phyloP scores from a whole-genome alignment of 1,284 basidiomycete species.

The Gymnopus androsaceus region DNA sequence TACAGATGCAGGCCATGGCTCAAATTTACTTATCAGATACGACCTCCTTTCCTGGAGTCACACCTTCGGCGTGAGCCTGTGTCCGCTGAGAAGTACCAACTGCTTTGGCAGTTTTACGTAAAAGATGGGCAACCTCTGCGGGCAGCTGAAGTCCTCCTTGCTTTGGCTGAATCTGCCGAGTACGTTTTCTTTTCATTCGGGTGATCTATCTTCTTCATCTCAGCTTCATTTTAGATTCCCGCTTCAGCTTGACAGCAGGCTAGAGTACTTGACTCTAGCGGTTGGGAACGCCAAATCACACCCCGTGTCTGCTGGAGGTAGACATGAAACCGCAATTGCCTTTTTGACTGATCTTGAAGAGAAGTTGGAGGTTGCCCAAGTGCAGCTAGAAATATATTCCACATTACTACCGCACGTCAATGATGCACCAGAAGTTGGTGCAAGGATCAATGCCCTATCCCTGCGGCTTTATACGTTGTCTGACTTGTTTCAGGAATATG shows the following conservation, averaged over 20 bases:
- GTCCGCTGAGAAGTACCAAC: slow-evolving; percentile 81
- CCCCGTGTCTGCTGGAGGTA: slow-evolving; percentile 72
- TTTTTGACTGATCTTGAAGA: slow-evolving; percentile 94
- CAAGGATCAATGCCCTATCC: slow-evolving; percentile 57
- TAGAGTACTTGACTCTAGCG: slow-evolving; percentile 91
- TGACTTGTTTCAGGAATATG: slow-evolving; percentile 89
- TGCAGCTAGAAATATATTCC: slow-evolving; percentile 88
- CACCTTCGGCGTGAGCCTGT: slow-evolving; percentile 85
- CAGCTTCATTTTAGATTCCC: slow-evolving; percentile 51
- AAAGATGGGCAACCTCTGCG: slow-evolving; percentile 83
- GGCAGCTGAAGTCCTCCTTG: slow-evolving; percentile 87
- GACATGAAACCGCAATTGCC: slow-evolving; percentile 84
- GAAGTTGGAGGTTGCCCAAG: slow-evolving; percentile 94
- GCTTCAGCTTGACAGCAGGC: slow-evolving; percentile 68
- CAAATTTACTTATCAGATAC: slow-evolving; percentile 52
- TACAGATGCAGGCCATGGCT: slow-evolving; percentile 10
- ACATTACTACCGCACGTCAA: slow-evolving; percentile 61
- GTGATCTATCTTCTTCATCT: slow-evolving; percentile 3
- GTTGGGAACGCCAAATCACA: slow-evolving; percentile 96
- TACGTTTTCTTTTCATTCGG: slow-evolving; percentile 73
- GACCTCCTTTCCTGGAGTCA: slow-evolving; percentile 83
- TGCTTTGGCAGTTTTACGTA: slow-evolving; percentile 97
- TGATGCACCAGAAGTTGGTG: slow-evolving; percentile 56
- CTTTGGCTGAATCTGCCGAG: slow-evolving; percentile 85
- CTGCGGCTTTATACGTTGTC: slow-evolving; percentile 66